Evolutionary conservation across 495 filamentous ascomycete species (phyloP).

Genomic region (Hypoxylon cercidicola): DNA sequence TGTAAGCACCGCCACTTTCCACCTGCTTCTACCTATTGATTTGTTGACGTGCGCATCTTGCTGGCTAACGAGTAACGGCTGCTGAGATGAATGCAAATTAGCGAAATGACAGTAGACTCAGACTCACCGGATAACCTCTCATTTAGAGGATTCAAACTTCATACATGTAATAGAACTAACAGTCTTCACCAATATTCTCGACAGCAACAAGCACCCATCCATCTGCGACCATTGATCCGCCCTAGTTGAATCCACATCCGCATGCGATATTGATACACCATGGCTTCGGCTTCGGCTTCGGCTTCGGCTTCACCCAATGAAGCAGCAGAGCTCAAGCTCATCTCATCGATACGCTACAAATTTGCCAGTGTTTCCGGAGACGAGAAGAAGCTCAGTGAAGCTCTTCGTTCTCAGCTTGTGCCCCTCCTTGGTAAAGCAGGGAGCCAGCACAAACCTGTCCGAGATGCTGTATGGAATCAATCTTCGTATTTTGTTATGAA

Average conservation of each 20-base stretch:
- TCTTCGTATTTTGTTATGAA: not conserved
- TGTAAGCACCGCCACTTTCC: constrained; percentile 32
- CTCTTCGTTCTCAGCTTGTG: constrained; percentile 81
- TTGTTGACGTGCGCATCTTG: constrained; percentile 47
- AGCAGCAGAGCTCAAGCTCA: constrained; percentile 80
- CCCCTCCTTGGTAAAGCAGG: constrained; percentile 85
- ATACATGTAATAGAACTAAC: too few relatives aligned
- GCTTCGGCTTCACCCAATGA: constrained; percentile 54
- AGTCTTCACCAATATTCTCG: not conserved
- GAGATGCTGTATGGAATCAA: constrained; percentile 50
- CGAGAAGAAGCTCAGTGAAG: constrained; percentile 80
- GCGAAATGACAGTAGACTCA: too few relatives aligned
- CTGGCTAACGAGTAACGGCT: constrained; percentile 40
- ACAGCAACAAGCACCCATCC: too few relatives aligned
- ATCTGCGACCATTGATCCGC: too few relatives aligned
- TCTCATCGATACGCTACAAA: constrained; percentile 89
- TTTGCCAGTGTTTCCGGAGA: constrained; percentile 83
- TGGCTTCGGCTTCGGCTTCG: constrained; percentile 37
- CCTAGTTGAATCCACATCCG: too few relatives aligned
- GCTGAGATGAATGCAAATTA: constrained; percentile 4
- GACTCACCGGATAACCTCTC: too few relatives aligned
- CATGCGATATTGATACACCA: too few relatives aligned
- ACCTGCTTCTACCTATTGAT: constrained; percentile 24
- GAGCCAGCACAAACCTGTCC: constrained; percentile 80
- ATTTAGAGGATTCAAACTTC: too few relatives aligned